Evolutionary conservation across 306 rosid genomes (phyloP).

Genomic region (Glycyrrhiza uralensis): DNA sequence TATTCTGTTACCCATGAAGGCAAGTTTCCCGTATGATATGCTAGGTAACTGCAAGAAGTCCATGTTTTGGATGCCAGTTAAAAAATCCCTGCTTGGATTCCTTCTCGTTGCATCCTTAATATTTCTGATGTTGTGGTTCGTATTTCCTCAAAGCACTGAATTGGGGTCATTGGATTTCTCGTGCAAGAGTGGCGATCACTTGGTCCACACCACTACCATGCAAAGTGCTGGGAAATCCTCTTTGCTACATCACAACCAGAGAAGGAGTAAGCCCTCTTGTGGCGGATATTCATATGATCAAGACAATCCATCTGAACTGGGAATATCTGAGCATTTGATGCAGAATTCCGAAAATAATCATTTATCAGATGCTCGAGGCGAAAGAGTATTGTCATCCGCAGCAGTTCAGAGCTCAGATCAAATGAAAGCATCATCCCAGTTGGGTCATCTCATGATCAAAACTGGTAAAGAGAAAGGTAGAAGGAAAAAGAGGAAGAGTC

Average conservation of each 20-base stretch:
- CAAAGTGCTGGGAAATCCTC: conserved; percentile 34
- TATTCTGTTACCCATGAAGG: conserved; percentile 77
- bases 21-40: conserved; percentile 63
- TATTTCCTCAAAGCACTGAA: conserved; percentile 41
- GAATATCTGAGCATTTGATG: conserved; percentile 29
- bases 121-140: conserved; percentile 45
- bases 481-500: conserved; percentile 68
- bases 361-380: conserved; percentile 38
- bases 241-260: conserved; percentile 28
- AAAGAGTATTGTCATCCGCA: conserved; percentile 25
- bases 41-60: conserved; percentile 66
- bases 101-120: conserved; percentile 41
- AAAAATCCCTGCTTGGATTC: conserved; percentile 49
- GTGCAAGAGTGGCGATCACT: conserved; percentile 34
- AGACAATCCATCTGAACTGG: conserved; percentile 29
- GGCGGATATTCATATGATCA: conserved; percentile 32
- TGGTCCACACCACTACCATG: conserved; percentile 29
- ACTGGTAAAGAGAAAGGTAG: conserved; percentile 75
- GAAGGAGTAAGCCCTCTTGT: conserved; percentile 39
- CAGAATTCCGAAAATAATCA: conserved; percentile 31
- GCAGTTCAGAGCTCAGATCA: conserved; percentile 35
- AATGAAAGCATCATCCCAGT: conserved; percentile 43
- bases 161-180: conserved; percentile 43
- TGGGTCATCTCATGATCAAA: conserved; percentile 50
- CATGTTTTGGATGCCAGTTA: conserved; percentile 61